Conservation (phyloP, 148 eudicot species). For the Polygonum maritimum region DNA sequence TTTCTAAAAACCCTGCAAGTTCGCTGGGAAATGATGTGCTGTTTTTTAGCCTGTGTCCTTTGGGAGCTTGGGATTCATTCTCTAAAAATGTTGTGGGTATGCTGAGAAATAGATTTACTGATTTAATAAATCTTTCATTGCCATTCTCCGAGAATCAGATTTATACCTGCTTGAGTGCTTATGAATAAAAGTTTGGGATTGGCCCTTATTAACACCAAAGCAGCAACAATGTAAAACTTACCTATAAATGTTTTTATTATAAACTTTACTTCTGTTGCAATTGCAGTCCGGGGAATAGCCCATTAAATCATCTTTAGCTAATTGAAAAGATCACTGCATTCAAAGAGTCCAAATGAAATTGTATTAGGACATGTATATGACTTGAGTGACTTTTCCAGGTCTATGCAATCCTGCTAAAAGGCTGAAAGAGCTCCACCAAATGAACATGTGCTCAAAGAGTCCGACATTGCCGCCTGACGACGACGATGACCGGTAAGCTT, state of each 20-base stretch:
- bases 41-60: not conserved
- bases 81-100: not conserved
- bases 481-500: conserved; percentile 23
- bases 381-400: conserved; percentile 21
- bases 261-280: not conserved
- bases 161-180: not conserved
- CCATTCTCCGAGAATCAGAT: not conserved
- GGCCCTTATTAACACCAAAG: not conserved
- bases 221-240: not conserved
- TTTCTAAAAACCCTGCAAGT: not conserved
- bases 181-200: not conserved
- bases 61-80: not conserved
- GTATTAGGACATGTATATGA: not conserved
- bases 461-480: conserved; percentile 51
- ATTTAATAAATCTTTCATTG: not conserved
- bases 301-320: not conserved
- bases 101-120: not conserved
- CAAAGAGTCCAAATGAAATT: not conserved
- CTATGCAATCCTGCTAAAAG: conserved; percentile 47
- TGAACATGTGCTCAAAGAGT: conserved; percentile 43
- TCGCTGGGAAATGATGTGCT: not conserved
- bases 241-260: not conserved
- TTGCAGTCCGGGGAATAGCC: not conserved
- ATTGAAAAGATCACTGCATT: not conserved
- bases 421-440: conserved; percentile 47